Percentiles rank a stretch among this genome's conserved stretches.
Conservation (phyloP, 495 filamentous ascomycete genomes). For the Echria macrotheca region DNA sequence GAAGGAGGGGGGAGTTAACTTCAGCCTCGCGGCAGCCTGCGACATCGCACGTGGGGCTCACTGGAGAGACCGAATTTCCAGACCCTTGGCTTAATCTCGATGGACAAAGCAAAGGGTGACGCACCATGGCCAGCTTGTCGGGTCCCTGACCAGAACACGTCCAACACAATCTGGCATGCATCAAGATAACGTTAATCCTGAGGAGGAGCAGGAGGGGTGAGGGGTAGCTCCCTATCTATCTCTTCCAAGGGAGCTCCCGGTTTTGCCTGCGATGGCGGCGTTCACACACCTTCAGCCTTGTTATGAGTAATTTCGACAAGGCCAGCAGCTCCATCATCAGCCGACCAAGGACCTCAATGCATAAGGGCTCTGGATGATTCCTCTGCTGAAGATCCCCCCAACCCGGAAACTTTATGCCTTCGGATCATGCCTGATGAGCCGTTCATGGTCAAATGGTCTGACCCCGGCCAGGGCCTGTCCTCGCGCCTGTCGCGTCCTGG, state of each 20-base stretch:
- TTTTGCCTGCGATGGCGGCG: not conserved
- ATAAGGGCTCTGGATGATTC: not conserved
- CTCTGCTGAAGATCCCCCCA: not conserved
- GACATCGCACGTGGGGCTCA: not conserved
- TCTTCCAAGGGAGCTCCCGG: not conserved
- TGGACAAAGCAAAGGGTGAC: not conserved
- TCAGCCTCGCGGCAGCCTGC: not conserved
- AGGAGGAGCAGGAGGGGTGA: not conserved
- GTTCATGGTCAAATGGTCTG: too few relatives aligned
- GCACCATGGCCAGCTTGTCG: not conserved
- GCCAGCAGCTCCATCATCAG: not conserved
- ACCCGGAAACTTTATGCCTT: not conserved
- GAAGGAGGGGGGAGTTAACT: not conserved
- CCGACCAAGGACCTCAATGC: not conserved
- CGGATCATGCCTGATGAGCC: not conserved
- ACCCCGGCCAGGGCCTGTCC: not conserved
- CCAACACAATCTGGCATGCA: too few relatives aligned
- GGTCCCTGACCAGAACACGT: not conserved
- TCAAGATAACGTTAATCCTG: too few relatives aligned
- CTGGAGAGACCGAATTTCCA: not conserved
- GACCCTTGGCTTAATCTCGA: not conserved
- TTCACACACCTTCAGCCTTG: not conserved
- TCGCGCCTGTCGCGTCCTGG: not conserved
- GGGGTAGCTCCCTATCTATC: too few relatives aligned
- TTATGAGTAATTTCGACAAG: not conserved